Percentiles rank a stretch among this genome's conserved stretches.
Evolutionary conservation across 2,329 filamentous ascomycete species (phyloP).

Genomic region (Botryotinia narcissicola): DNA sequence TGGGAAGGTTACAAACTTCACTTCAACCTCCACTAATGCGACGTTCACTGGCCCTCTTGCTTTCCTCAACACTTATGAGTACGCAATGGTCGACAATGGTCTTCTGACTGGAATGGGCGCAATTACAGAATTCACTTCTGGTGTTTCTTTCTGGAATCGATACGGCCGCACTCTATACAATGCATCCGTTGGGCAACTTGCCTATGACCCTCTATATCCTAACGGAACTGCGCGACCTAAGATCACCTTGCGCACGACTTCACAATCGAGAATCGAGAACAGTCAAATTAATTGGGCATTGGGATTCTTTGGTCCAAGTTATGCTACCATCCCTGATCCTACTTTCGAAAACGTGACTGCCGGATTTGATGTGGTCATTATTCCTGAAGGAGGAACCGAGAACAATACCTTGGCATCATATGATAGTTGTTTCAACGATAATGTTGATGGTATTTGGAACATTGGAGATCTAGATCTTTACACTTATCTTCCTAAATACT

Average conservation of each 20-base stretch:
- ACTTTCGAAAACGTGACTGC: conserved; percentile 42
- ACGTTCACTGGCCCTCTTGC: conserved; percentile 47
- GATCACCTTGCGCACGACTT: conserved; percentile 53
- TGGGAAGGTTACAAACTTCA: conserved; percentile 48
- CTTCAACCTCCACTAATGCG: conserved; percentile 38
- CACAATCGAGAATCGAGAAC: conserved; percentile 53
- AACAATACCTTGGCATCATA: conserved; percentile 55
- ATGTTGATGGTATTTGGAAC: conserved; percentile 24
- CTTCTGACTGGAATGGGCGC: conserved; percentile 51
- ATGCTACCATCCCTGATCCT: conserved; percentile 41
- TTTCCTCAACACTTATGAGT: conserved; percentile 54
- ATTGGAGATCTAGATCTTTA: conserved; percentile 45
- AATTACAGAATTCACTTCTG: conserved; percentile 48
- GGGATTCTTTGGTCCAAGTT: conserved; percentile 52
- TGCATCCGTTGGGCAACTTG: conserved; percentile 46
- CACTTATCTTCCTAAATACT: conserved; percentile 47
- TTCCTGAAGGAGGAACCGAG: conserved; percentile 49
- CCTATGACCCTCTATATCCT: conserved; percentile 47
- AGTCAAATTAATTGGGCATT: conserved; percentile 53
- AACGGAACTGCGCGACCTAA: conserved; percentile 49
- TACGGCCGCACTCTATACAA: conserved; percentile 55
- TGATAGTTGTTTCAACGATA: conserved; percentile 48
- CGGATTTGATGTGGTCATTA: conserved; percentile 50
- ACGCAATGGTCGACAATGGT: conserved; percentile 43
- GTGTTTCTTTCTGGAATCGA: conserved; percentile 52